These are phyloP conservation scores for Diaporthe humulicola DNA, from an alignment of 2,329 filamentous ascomycete species.

Conservation along the genomic window DNA sequence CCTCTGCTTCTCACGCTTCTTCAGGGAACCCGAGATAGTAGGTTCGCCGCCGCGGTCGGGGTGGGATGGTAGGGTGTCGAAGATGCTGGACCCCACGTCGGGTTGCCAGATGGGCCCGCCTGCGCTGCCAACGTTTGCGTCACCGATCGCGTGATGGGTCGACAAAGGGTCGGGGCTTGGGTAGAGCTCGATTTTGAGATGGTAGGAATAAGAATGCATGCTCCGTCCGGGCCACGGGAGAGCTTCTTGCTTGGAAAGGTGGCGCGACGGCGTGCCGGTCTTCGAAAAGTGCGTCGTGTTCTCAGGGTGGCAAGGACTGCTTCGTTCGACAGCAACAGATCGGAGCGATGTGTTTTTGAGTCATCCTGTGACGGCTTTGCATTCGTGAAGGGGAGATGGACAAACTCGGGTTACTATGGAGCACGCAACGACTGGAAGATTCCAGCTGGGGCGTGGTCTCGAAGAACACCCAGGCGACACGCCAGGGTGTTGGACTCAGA, in stretches of 20 bases:
- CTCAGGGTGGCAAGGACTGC: constrained; percentile 36
- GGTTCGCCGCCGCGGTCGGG: constrained; percentile 45
- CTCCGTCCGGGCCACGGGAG: constrained; percentile 29
- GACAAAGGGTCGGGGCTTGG: constrained; percentile 55
- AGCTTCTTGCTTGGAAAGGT: neutral
- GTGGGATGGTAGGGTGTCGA: constrained; percentile 68
- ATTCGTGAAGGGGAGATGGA: neutral
- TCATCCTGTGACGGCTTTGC: constrained; percentile 30
- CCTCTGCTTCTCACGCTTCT: constrained; percentile 37
- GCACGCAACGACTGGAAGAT: neutral
- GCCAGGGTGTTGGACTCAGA: neutral
- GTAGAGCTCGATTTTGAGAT: constrained; percentile 77
- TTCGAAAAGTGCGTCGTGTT: neutral
- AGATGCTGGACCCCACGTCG: constrained; percentile 61
- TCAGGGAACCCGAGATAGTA: constrained; percentile 22
- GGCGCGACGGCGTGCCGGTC: neutral
- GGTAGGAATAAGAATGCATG: constrained; percentile 75
- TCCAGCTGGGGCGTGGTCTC: neutral
- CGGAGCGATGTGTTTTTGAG: neutral
- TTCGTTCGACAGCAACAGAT: neutral
- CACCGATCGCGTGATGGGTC: constrained; percentile 38
- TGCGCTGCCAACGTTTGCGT: constrained; percentile 37
- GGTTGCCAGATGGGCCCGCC: constrained; percentile 64
- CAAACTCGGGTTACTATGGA: neutral
- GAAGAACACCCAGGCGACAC: neutral